Percentiles rank a stretch among this genome's conserved stretches.
phyloP scores from a whole-genome alignment of 139 green algal genomes.

The Chlorella sp. region DNA sequence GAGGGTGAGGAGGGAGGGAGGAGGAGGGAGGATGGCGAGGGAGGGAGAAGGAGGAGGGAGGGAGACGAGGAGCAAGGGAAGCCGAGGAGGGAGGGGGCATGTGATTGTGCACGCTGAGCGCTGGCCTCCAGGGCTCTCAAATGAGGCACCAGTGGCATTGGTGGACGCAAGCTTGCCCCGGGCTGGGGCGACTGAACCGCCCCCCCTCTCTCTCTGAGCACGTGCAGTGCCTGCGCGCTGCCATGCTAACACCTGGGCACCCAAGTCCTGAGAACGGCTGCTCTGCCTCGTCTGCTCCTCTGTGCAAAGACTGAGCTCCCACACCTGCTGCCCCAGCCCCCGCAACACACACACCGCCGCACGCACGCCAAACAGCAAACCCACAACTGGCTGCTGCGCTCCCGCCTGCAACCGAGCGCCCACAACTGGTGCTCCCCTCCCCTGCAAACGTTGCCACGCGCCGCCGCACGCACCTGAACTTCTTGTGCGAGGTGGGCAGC shows the following conservation, averaged over 20 bases:
- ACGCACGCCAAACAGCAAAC: neutral
- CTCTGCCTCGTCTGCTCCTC: too few species aligned
- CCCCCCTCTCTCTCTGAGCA: too few species aligned
- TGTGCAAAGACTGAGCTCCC: too few species aligned
- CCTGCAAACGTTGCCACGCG: neutral
- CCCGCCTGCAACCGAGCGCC: neutral
- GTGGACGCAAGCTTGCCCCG: too few species aligned
- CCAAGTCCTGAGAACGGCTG: too few species aligned
- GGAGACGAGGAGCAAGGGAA: neutral
- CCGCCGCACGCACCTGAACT: slow-evolving; percentile 25
- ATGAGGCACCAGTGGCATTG: too few species aligned
- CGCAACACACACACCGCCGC: too few species aligned
- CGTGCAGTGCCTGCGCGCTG: too few species aligned
- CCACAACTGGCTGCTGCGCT: neutral
- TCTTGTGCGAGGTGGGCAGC: slow-evolving; percentile 40
- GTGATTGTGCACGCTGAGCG: neutral
- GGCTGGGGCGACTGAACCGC: too few species aligned
- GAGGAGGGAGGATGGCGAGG: neutral
- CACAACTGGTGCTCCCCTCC: neutral
- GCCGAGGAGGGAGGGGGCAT: too few species aligned
- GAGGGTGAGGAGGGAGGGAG: neutral
- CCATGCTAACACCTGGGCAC: too few species aligned
- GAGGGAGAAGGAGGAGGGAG: neutral
- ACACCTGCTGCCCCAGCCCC: too few species aligned
- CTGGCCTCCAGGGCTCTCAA: neutral